These are phyloP conservation scores for Diphasiastrum complanatum DNA, from an alignment of 83 land plant species.

Conservation along the genomic window DNA sequence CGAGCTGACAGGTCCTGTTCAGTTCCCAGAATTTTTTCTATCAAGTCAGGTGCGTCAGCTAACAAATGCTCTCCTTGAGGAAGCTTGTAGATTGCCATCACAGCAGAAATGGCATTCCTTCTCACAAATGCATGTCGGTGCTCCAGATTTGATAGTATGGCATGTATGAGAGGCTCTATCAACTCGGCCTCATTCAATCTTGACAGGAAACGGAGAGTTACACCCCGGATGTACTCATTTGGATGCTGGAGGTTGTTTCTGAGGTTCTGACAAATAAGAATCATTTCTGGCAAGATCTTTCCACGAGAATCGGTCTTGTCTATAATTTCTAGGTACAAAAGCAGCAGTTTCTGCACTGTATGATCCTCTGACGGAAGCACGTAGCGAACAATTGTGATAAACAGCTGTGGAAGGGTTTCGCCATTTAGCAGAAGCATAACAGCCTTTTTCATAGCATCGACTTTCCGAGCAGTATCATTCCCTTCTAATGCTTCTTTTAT, in stretches of 20 bases:
- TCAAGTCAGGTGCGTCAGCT: constrained; percentile 72
- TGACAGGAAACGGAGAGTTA: constrained; percentile 69
- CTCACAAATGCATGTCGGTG: constrained; percentile 76
- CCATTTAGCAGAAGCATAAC: constrained; percentile 79
- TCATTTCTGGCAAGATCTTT: constrained; percentile 73
- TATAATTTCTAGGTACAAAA: constrained; percentile 78
- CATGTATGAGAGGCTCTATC: constrained; percentile 77
- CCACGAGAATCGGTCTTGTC: constrained; percentile 74
- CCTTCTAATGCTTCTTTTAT: constrained; percentile 76
- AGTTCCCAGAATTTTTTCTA: constrained; percentile 47
- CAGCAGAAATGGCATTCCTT: constrained; percentile 64
- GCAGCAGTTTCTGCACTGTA: constrained; percentile 70
- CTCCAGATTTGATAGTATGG: constrained; percentile 66
- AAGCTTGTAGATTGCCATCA: constrained; percentile 68
- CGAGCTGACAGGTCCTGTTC: constrained; percentile 74
- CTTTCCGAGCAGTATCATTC: constrained; percentile 48
- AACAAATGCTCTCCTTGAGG: constrained; percentile 81
- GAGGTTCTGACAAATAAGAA: constrained; percentile 77
- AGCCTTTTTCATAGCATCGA: constrained; percentile 83
- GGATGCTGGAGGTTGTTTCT: constrained; percentile 84
- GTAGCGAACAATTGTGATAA: constrained; percentile 78
- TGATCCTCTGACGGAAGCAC: constrained; percentile 84
- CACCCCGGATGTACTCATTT: constrained; percentile 85
- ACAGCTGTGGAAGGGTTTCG: constrained; percentile 75
- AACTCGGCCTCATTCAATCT: constrained; percentile 63